phyloP scores from a whole-genome alignment of 768 basidiomycete species.

The Cytidiella melzeri region DNA sequence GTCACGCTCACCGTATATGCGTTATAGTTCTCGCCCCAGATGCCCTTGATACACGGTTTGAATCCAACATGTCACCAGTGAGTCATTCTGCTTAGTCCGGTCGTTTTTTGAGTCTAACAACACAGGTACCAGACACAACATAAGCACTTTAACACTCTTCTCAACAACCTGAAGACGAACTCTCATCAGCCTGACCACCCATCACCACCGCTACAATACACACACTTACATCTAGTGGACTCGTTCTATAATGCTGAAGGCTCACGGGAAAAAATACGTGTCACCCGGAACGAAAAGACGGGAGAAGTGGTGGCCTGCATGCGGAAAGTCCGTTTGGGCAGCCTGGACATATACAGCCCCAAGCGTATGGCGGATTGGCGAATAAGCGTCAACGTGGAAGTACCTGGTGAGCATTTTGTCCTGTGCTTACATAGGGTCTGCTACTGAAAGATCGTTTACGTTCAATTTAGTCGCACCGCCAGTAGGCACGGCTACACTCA shows the following conservation, averaged over 20 bases:
- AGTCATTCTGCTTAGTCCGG: constrained; percentile 24
- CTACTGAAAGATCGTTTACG: neutral
- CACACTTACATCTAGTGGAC: constrained; percentile 74
- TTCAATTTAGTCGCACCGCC: constrained; percentile 53
- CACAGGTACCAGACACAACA: constrained; percentile 62
- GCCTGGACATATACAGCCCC: constrained; percentile 84
- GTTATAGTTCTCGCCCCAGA: constrained; percentile 62
- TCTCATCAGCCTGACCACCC: constrained; percentile 47
- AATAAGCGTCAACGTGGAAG: constrained; percentile 88
- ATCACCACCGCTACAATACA: constrained; percentile 60
- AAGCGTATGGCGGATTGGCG: constrained; percentile 85
- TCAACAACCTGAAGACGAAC: constrained; percentile 73
- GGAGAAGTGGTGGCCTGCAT: constrained; percentile 61
- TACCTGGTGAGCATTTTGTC: constrained; percentile 54
- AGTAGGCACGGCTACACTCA: constrained; percentile 50
- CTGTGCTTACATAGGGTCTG: neutral
- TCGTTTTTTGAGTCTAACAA: constrained; percentile 1
- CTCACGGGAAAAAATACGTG: constrained; percentile 59
- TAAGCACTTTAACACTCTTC: constrained; percentile 74
- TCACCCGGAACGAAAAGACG: constrained; percentile 78
- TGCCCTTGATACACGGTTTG: constrained; percentile 63
- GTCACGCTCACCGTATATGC: neutral
- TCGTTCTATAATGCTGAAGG: constrained; percentile 56
- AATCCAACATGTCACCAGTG: constrained; percentile 89
- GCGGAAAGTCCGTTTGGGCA: constrained; percentile 77